phyloP scores from a whole-genome alignment of 495 filamentous ascomycete genomes.

The Lasiosphaeria hispida region DNA sequence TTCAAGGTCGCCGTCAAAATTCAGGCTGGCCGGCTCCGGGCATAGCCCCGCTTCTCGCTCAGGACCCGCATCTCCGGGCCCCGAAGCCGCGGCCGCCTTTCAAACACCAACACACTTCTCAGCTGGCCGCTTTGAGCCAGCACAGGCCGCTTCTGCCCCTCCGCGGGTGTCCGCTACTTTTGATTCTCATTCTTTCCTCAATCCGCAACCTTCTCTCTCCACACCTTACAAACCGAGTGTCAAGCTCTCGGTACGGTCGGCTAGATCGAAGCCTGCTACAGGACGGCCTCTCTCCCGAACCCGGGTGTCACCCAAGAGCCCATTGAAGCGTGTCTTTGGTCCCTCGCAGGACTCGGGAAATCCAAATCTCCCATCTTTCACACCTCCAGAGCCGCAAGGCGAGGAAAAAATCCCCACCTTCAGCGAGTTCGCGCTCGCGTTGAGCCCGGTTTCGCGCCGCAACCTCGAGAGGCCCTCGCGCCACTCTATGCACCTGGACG shows the following conservation, averaged over 20 bases:
- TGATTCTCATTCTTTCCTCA: constrained; percentile 25
- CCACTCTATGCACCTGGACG: constrained; percentile 49
- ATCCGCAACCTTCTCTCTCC: constrained; percentile 29
- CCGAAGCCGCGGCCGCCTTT: constrained; percentile 8
- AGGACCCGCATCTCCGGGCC: constrained; percentile 10
- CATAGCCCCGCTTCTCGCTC: neutral
- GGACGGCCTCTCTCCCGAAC: constrained; percentile 46
- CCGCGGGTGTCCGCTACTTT: constrained; percentile 20
- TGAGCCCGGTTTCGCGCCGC: constrained; percentile 43
- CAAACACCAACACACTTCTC: constrained; percentile 14
- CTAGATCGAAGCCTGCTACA: constrained; percentile 43
- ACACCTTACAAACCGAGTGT: constrained; percentile 43
- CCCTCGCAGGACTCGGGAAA: constrained; percentile 72
- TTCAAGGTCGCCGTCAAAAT: constrained; percentile 84
- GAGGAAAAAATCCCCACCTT: constrained; percentile 55
- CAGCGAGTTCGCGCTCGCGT: constrained; percentile 27
- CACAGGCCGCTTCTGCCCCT: constrained; percentile 29
- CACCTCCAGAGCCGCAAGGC: constrained; percentile 35
- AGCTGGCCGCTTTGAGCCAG: constrained; percentile 8
- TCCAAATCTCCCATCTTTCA: constrained; percentile 46
- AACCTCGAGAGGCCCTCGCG: constrained; percentile 42
- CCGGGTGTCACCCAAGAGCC: constrained; percentile 69
- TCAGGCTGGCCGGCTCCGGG: constrained; percentile 50
- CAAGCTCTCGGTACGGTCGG: constrained; percentile 54
- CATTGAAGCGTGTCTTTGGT: constrained; percentile 69